These are phyloP conservation scores for Harringtonia lauricola DNA, from an alignment of 2,329 filamentous ascomycete species.

Conservation along the genomic window DNA sequence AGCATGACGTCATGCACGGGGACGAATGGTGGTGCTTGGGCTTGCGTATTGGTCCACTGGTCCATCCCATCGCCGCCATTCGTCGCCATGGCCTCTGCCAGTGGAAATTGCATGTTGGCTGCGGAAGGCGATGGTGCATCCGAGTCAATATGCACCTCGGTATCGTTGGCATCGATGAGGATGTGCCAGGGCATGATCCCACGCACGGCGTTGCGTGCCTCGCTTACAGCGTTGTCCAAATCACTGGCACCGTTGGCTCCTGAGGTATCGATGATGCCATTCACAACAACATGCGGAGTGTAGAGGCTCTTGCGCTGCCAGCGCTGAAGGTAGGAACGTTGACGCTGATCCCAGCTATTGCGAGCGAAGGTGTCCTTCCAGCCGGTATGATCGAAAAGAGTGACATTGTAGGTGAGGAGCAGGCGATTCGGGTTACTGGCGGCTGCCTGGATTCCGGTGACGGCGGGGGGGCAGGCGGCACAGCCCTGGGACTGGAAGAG, in stretches of 20 bases:
- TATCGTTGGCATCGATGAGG: slow-evolving; percentile 16
- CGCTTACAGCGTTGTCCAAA: slow-evolving; percentile 11
- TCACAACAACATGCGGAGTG: slow-evolving; percentile 20
- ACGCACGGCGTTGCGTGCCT: slow-evolving; percentile 5
- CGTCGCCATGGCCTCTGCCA: background rate
- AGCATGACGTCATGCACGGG: slow-evolving; percentile 6
- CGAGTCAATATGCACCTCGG: slow-evolving; percentile 14
- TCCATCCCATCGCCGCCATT: background rate
- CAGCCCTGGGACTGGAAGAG: slow-evolving; percentile 25
- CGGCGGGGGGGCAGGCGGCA: slow-evolving; percentile 20
- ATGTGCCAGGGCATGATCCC: slow-evolving; percentile 12
- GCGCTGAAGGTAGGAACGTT: slow-evolving; percentile 20
- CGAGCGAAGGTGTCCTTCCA: slow-evolving; percentile 22
- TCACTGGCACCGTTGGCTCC: slow-evolving; percentile 13
- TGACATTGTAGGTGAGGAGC: slow-evolving; percentile 23
- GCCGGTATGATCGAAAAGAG: slow-evolving; percentile 22
- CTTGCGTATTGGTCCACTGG: background rate
- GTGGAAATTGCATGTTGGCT: background rate
- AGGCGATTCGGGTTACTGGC: slow-evolving; percentile 17
- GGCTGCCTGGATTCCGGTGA: slow-evolving; percentile 18
- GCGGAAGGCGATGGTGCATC: slow-evolving; percentile 1
- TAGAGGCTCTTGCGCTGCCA: slow-evolving; percentile 21
- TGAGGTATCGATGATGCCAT: slow-evolving; percentile 17
- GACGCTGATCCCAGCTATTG: slow-evolving; percentile 19
- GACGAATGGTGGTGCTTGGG: background rate